Conservation (phyloP, 306 rosid species). For the Quercus wislizeni region DNA sequence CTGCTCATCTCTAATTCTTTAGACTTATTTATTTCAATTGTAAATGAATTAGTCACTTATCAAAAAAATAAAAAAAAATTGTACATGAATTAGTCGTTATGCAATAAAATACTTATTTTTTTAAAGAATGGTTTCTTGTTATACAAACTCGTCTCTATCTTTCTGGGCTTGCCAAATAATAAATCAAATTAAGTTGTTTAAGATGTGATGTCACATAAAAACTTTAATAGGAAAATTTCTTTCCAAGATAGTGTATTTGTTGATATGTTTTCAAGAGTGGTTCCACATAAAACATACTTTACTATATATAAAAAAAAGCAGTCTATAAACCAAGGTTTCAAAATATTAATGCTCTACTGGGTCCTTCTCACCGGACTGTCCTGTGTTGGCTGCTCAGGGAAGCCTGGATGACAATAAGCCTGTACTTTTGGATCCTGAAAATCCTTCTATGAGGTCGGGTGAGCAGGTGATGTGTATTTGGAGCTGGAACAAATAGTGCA, state of each 20-base stretch:
- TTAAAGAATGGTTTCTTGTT: too few species aligned
- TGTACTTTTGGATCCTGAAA: conserved; percentile 29
- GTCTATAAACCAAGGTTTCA: not conserved
- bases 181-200: not conserved
- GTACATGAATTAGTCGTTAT: too few species aligned
- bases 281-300: not conserved
- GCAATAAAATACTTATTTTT: too few species aligned
- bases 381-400: conserved; percentile 30
- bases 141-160: not conserved
- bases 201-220: not conserved
- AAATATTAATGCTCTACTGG: not conserved
- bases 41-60: too few species aligned
- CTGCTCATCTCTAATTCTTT: too few species aligned
- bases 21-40: too few species aligned
- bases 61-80: too few species aligned
- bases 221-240: not conserved
- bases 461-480: conserved; percentile 42
- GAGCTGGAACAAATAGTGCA: not conserved
- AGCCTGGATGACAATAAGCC: conserved; percentile 53
- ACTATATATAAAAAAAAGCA: not conserved
- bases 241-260: not conserved
- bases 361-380: conserved; percentile 4
- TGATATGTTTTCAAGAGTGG: not conserved
- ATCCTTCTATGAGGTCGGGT: conserved; percentile 26
- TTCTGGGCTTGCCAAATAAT: too few species aligned